Percentiles rank a stretch among this genome's conserved stretches.
Conservation (phyloP, 1,284 basidiomycete species). For the Phlebopus sp. region DNA sequence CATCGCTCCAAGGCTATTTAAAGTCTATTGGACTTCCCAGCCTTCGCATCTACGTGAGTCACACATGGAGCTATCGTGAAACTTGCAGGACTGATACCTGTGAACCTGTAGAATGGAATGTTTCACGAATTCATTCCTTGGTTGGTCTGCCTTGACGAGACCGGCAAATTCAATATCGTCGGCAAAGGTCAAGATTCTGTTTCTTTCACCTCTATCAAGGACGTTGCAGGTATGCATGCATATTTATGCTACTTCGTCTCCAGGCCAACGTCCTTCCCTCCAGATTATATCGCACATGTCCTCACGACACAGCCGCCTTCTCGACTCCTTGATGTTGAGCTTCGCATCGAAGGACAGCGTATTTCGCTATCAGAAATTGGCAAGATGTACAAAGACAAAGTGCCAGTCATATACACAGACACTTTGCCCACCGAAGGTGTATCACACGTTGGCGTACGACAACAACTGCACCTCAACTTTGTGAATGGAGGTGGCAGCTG, state of each 20-base stretch:
- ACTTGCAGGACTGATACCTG: neutral
- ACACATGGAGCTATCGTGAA: neutral
- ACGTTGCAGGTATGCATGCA: constrained; percentile 3
- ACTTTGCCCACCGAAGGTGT: constrained; percentile 12
- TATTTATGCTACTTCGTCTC: too few species aligned
- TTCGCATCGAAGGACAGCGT: constrained; percentile 30
- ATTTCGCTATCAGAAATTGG: constrained; percentile 20
- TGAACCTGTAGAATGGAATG: constrained; percentile 2
- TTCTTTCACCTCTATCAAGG: constrained; percentile 5
- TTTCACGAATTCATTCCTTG: constrained; percentile 9
- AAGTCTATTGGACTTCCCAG: constrained; percentile 5
- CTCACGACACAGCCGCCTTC: constrained; percentile 25
- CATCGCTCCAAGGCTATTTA: neutral
- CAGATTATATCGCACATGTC: constrained; percentile 29
- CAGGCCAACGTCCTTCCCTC: neutral
- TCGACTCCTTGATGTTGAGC: constrained; percentile 20
- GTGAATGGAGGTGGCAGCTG: constrained; percentile 20
- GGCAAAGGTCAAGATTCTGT: constrained; percentile 5
- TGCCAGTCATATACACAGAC: constrained; percentile 14
- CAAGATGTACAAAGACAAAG: constrained; percentile 12
- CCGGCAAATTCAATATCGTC: constrained; percentile 7
- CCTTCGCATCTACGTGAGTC: constrained; percentile 6
- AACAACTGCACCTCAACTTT: constrained; percentile 1
- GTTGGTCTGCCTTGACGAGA: constrained; percentile 2
- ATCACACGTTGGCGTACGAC: neutral